These are phyloP conservation scores for Penicillium goetzii DNA, from an alignment of 495 filamentous ascomycete species.

Conservation along the genomic window DNA sequence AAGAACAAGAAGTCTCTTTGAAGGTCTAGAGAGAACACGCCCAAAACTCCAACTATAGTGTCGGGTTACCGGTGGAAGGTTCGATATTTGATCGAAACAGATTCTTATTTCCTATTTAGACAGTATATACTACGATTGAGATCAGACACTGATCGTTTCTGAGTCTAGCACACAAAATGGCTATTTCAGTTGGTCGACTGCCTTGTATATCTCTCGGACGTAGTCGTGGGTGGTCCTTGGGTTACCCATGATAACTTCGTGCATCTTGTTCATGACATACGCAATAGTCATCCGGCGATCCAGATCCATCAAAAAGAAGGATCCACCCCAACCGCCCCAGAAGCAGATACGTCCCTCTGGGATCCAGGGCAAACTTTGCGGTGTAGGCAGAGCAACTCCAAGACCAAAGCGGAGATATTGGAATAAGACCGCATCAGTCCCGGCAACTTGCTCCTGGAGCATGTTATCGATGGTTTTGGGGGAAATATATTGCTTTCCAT, in stretches of 20 bases:
- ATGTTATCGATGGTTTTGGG: constrained; percentile 40
- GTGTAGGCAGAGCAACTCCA: constrained; percentile 37
- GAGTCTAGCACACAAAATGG: neutral
- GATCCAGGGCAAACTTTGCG: constrained; percentile 28
- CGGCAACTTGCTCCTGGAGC: constrained; percentile 41
- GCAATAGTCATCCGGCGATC: constrained; percentile 44
- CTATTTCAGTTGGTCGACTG: constrained; percentile 20
- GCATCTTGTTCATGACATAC: constrained; percentile 53
- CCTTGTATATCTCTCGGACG: constrained; percentile 41
- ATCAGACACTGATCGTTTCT: neutral
- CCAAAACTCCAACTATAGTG: neutral
- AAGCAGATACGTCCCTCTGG: constrained; percentile 40
- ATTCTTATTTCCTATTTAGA: neutral
- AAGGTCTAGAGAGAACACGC: neutral
- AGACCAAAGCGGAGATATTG: constrained; percentile 38
- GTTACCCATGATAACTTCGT: constrained; percentile 33
- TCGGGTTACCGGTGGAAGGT: neutral
- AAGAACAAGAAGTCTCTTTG: constrained; percentile 33
- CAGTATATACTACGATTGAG: neutral
- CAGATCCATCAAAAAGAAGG: constrained; percentile 47
- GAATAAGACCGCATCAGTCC: constrained; percentile 38
- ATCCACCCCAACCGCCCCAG: constrained; percentile 52
- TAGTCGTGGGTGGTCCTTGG: constrained; percentile 34
- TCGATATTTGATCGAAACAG: neutral
- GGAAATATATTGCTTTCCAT: constrained; percentile 36